phyloP scores from a whole-genome alignment of 1,284 basidiomycete species.

The Naganishia cerealis region DNA sequence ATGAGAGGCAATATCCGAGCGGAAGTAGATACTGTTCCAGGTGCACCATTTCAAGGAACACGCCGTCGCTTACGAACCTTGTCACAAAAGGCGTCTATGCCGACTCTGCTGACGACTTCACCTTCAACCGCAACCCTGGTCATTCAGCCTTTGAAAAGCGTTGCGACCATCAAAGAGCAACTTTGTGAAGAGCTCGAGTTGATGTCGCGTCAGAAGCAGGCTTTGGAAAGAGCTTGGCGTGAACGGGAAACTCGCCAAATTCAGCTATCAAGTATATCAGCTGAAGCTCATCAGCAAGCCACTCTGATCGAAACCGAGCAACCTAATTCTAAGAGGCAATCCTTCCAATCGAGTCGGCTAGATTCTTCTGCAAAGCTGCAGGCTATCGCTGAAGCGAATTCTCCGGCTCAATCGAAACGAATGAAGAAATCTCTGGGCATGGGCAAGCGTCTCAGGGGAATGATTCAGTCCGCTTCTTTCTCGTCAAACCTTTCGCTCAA shows the following conservation, averaged over 20 bases:
- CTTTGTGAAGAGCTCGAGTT: slow-evolving; percentile 2
- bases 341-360: slow-evolving; percentile 13
- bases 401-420: slow-evolving; percentile 28
- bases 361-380: slow-evolving; percentile 12
- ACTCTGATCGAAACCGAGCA: slow-evolving; percentile 1
- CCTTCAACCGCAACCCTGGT: slow-evolving; percentile 7
- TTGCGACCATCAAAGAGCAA: slow-evolving; percentile 16
- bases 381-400: slow-evolving; percentile 1
- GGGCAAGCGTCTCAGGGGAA: slow-evolving; percentile 29
- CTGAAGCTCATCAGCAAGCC: slow-evolving; percentile 4
- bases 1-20: neutral
- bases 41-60: slow-evolving; percentile 14
- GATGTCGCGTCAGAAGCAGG: slow-evolving; percentile 20
- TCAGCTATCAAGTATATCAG: neutral
- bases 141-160: slow-evolving; percentile 19
- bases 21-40: neutral
- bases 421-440: slow-evolving; percentile 32
- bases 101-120: slow-evolving; percentile 6
- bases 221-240: slow-evolving; percentile 26
- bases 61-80: slow-evolving; percentile 20
- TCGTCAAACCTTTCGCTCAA: slow-evolving; percentile 29
- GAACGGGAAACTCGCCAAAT: slow-evolving; percentile 16
- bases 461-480: slow-evolving; percentile 32
- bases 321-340: slow-evolving; percentile 13
- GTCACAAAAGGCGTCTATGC: slow-evolving; percentile 22